Evolutionary conservation across 2,329 filamentous ascomycete species (phyloP).

Genomic region (Thyridium curvatum): DNA sequence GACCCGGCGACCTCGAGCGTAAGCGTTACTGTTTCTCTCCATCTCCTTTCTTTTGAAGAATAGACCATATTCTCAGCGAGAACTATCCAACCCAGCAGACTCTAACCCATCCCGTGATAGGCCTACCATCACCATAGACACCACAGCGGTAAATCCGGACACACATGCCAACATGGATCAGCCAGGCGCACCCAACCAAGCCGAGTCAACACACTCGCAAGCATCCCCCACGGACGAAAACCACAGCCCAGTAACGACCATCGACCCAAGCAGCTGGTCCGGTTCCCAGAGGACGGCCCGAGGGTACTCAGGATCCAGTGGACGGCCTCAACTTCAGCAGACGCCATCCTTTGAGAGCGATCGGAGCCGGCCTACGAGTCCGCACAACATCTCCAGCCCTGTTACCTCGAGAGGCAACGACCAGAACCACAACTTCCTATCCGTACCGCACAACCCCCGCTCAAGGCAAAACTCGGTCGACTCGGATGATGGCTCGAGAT

Average conservation of each 20-base stretch:
- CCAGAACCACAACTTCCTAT: constrained; percentile 49
- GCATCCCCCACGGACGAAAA: constrained; percentile 29
- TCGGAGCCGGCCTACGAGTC: constrained; percentile 63
- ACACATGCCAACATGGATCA: constrained; percentile 19
- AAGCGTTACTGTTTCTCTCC: constrained; percentile 14
- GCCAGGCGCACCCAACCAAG: constrained; percentile 9
- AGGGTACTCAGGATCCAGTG: constrained; percentile 16
- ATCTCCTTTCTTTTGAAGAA: not conserved
- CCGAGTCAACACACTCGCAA: constrained; percentile 21
- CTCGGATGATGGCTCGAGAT: constrained; percentile 55
- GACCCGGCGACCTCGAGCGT: constrained; percentile 29
- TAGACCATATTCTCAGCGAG: no score
- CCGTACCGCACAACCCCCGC: constrained; percentile 55
- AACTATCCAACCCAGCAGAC: no score
- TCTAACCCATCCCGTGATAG: constrained; percentile 17
- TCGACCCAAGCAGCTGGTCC: constrained; percentile 22
- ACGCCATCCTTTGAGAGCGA: constrained; percentile 59
- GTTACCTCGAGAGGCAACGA: constrained; percentile 40
- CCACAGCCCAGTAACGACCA: constrained; percentile 30
- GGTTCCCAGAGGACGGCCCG: constrained; percentile 12
- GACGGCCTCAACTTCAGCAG: constrained; percentile 39
- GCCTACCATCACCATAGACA: constrained; percentile 50
- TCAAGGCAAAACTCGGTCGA: constrained; percentile 66
- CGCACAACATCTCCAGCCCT: constrained; percentile 64
- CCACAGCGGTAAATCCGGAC: constrained; percentile 29